Evolutionary conservation across 192 early-diverging fungal genomes (phyloP).

Genomic region (Radiomyces spectabilis): DNA sequence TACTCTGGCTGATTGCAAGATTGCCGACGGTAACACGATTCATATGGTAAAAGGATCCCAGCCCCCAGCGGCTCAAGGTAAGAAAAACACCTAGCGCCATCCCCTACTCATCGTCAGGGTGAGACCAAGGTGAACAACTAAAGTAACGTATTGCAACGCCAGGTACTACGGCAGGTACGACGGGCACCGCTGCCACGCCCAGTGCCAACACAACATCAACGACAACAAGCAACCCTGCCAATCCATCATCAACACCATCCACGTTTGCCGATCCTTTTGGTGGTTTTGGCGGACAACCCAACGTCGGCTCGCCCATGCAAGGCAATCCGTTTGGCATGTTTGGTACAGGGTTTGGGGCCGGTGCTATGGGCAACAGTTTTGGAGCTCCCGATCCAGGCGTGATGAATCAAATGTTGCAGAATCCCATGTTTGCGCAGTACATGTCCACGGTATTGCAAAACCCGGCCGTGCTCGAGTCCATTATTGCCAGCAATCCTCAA

Average conservation of each 20-base stretch:
- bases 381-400: conserved; percentile 56
- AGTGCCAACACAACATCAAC: conserved; percentile 9
- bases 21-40: conserved; percentile 80
- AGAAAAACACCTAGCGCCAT: not conserved
- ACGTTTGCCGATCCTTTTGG: conserved; percentile 32
- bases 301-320: too few species aligned
- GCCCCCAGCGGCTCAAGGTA: conserved; percentile 29
- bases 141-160: not conserved
- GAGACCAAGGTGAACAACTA: not conserved
- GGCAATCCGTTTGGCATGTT: conserved; percentile 47
- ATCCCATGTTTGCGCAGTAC: conserved; percentile 78
- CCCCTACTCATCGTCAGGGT: too few species aligned
- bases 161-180: not conserved
- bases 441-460: conserved; percentile 78
- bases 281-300: conserved; percentile 28
- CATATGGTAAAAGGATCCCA: conserved; percentile 79
- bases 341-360: conserved; percentile 44
- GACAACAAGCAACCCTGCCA: not conserved
- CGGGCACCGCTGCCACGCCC: not conserved
- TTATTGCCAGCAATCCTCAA: conserved; percentile 79
- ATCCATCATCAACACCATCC: conserved; percentile 9
- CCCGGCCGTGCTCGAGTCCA: conserved; percentile 77
- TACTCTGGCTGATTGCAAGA: conserved; percentile 68
- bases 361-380: conserved; percentile 56
- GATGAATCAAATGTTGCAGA: conserved; percentile 68